phyloP scores from a whole-genome alignment of 345 rosid species.

The Turritis glabra region DNA sequence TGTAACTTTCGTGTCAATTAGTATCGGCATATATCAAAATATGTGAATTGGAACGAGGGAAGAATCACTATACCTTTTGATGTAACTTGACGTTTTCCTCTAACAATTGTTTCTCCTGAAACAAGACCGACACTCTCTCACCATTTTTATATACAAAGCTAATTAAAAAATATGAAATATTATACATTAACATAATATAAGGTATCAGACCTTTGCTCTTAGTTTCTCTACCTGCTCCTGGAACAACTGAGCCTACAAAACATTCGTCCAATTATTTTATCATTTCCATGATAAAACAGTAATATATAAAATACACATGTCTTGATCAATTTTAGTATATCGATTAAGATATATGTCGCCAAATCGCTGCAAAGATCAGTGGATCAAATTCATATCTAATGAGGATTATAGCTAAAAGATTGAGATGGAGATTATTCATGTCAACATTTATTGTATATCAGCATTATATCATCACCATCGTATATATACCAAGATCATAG shows the following conservation, averaged over 20 bases:
- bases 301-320: not conserved
- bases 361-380: not conserved
- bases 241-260: conserved; percentile 50
- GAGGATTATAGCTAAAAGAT: not conserved
- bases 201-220: conserved; percentile 50
- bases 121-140: conserved; percentile 1
- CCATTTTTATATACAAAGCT: conserved; percentile 12
- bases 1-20: not conserved
- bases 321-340: not conserved
- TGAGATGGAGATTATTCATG: not conserved
- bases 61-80: conserved; percentile 35
- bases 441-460: not conserved
- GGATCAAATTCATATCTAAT: not conserved
- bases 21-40: not conserved
- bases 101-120: conserved; percentile 38
- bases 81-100: conserved; percentile 32
- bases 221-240: conserved; percentile 52
- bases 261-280: conserved; percentile 8
- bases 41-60: not conserved
- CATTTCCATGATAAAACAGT: not conserved
- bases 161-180: not conserved
- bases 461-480: not conserved
- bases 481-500: not conserved
- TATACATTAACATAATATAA: not conserved
- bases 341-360: not conserved